Evolutionary conservation across 1,139 yeast species (phyloP).

Genomic region (Citeromyces hawaiiensis): DNA sequence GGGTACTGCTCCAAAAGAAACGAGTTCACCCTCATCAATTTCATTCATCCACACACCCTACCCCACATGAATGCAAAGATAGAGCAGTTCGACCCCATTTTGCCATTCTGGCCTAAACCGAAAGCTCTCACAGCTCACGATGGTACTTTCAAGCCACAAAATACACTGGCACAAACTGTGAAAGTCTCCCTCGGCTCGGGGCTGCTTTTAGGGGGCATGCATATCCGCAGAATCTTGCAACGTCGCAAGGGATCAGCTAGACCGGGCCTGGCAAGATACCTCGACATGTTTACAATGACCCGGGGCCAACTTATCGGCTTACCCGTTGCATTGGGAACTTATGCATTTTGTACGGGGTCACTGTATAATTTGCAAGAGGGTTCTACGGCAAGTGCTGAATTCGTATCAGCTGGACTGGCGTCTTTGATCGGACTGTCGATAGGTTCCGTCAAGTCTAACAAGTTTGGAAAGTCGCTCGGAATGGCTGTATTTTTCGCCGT

Average conservation of each 20-base stretch:
- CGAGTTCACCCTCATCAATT: too few relatives aligned
- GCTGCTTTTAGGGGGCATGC: constrained; percentile 18
- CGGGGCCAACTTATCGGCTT: constrained; percentile 16
- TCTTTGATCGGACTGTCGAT: constrained; percentile 23
- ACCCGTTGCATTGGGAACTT: constrained; percentile 17
- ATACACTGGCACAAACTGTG: constrained; percentile 27
- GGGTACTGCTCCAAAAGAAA: too few relatives aligned
- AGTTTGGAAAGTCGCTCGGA: constrained; percentile 29
- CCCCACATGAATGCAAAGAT: not conserved
- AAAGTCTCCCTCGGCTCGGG: constrained; percentile 25
- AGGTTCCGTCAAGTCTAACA: constrained; percentile 24
- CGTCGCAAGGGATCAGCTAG: constrained; percentile 19
- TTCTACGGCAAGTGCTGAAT: constrained; percentile 24
- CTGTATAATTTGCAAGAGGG: constrained; percentile 15
- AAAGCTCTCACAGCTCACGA: constrained; percentile 6
- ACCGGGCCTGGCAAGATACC: constrained; percentile 18
- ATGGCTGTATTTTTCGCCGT: constrained; percentile 15
- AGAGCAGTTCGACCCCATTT: constrained; percentile 9
- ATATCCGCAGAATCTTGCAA: constrained; percentile 18
- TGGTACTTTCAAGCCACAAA: constrained; percentile 22
- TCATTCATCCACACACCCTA: not conserved
- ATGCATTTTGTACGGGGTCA: constrained; percentile 15
- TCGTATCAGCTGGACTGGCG: constrained; percentile 35
- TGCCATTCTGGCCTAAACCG: constrained; percentile 14
- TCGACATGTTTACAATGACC: constrained; percentile 15